Evolutionary conservation across 176 grass and related monocot species (phyloP).

Genomic region (Triticum timopheevii): DNA sequence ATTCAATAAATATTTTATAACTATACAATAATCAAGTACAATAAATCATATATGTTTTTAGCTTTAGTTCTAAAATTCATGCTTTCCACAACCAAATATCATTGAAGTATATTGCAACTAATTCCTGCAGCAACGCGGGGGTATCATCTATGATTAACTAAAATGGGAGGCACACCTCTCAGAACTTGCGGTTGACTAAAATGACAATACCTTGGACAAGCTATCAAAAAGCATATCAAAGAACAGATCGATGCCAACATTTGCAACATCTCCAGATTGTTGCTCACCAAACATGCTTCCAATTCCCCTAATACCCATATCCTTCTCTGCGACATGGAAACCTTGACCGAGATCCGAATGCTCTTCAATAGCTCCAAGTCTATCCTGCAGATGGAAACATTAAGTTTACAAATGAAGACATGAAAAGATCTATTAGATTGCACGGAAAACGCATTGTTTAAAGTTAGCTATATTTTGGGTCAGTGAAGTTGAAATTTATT

Average conservation of each 20-base stretch:
- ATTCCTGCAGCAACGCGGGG: too few relatives aligned
- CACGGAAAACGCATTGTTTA: not conserved
- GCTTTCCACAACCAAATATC: too few relatives aligned
- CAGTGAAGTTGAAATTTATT: not conserved
- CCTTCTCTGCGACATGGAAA: conserved; percentile 93
- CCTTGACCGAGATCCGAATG: conserved; percentile 85
- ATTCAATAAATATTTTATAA: not conserved
- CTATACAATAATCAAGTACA: not conserved
- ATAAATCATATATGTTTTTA: not conserved
- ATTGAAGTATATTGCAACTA: not conserved
- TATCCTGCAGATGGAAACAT: conserved; percentile 62
- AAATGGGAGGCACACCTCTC: not conserved
- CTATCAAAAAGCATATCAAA: conserved; percentile 99
- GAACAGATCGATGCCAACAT: conserved; percentile 94
- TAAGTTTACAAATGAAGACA: conserved; percentile 6
- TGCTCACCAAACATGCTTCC: conserved; percentile 97
- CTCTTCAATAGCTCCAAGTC: conserved; percentile 87
- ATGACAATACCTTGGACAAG: conserved; percentile 72
- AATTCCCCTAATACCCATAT: conserved; percentile 95
- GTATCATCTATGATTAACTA: not conserved
- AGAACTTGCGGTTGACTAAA: conserved; percentile 7
- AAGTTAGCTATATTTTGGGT: conserved; percentile 2
- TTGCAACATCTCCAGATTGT: conserved; percentile 95
- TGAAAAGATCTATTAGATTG: not conserved
- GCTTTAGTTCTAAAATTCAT: not conserved